A percentile compares a stretch with the other conserved stretches of the same genome.
These are phyloP conservation scores for Populus davidiana DNA, from an alignment of 345 rosid species.

Conservation along the genomic window DNA sequence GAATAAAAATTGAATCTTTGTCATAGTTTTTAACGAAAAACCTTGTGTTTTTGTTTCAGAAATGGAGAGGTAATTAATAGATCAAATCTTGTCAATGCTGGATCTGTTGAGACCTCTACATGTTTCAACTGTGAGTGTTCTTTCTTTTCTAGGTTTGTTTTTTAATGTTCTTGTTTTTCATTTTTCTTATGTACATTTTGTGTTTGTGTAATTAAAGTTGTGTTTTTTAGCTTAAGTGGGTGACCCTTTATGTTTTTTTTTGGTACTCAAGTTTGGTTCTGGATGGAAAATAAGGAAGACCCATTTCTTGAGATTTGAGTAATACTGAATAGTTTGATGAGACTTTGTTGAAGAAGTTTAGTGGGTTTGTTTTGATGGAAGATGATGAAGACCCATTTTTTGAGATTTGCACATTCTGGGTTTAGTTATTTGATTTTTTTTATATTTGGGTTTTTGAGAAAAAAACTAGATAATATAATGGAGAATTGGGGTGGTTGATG, in stretches of 20 bases:
- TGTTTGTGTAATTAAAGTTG: background rate
- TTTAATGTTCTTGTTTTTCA: background rate
- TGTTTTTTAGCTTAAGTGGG: background rate
- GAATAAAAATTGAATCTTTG: too few species aligned
- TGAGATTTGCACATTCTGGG: conserved; percentile 5
- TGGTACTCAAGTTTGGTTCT: background rate
- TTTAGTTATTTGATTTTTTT: background rate
- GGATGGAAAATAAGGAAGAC: background rate
- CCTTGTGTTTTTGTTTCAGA: background rate
- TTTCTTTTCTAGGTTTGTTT: background rate
- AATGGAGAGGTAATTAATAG: conserved; percentile 17
- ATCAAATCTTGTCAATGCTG: conserved; percentile 28
- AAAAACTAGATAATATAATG: background rate
- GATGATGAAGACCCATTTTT: background rate
- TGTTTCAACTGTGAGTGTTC: conserved; percentile 29
- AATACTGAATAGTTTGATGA: background rate
- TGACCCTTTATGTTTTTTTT: background rate
- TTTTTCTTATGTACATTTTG: background rate
- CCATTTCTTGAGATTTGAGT: background rate
- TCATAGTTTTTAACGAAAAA: background rate
- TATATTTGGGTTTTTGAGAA: background rate
- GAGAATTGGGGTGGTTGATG: background rate
- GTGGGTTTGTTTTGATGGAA: conserved; percentile 3
- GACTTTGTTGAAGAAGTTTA: background rate
- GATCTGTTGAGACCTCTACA: conserved; percentile 31